Evolutionary conservation across 2,329 filamentous ascomycete genomes (phyloP), one percentile per base, ranked within the genome.

Genomic region (Xylaria sp.): DNA sequence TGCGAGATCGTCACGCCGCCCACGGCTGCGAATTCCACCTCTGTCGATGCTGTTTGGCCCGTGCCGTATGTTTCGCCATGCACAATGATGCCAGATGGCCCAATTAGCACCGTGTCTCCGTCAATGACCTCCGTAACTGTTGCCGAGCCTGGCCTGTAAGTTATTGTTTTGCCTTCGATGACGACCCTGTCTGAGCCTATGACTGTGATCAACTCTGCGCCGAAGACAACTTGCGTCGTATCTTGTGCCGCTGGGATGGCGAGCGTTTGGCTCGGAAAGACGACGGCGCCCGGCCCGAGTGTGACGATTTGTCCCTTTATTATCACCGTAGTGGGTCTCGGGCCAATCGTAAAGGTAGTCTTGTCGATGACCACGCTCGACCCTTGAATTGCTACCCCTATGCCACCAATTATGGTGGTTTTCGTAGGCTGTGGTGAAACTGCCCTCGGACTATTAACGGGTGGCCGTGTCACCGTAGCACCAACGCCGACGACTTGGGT

Each of bases 1-100:
- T 82, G 78, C 15, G 82, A 83, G 55, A 86, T 75, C 2, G 83
- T 84, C 15, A 79, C 83, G 11, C 84, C 84, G 54, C 83, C 84
- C 8, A 83, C 78, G 58, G 85, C 78, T 45, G 80, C 80, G 68
- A 78, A 80, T 2, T 76, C 73, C 1, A 79, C 82, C 12, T 75
- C 76, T 1, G 70, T 73, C 1, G 72, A 53, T 2, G 68, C 66
- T 14, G 78, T 82, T 0, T 68, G 61, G 2, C 71, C 65, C 0
- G 82, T 83, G 17, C 83, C 83, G 0, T 85, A 59, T 0, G 78
- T 80, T 31, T 73, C 75, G 31, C 77, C 76, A 65, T 72, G 77
- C 2, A 81, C 70, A 2, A 76, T 67, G 5, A 84, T 69, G 19
- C 80, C 82, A 0, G 71, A 72, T 2, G 83, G 79, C 0, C 80